Base-by-base conservation (phyloP, 2,329 filamentous ascomycete species). In the Talaromyces sp. region DNA sequence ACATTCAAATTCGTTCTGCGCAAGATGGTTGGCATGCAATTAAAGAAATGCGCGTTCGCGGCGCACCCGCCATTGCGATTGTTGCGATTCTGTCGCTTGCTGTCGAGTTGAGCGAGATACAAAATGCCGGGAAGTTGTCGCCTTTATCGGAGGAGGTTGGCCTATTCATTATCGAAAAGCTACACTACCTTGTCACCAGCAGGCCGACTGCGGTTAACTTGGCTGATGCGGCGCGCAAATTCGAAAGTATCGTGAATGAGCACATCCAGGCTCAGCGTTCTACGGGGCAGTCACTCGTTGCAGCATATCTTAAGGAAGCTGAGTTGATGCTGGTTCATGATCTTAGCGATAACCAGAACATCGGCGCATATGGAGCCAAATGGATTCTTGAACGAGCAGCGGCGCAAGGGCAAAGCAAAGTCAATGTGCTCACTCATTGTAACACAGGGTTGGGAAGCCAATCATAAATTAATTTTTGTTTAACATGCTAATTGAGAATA, bases 351-450 rank as follows among this genome's bases (percentile, higher is more conserved):
- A 99, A 99, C 77, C 84, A 91, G 68, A 85, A 86, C 31, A 98
- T 99, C 75, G 95, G 95, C 59, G 84, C 87, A 66, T 83, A 90
- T 75, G 95, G 95, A 45, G 91, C 93, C 0, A 84, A 88, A 69
- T 99, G 95, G 91, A 89, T 99, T 39, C 79, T 87, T 64, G 80
- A 84, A 47, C 87, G 91, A 70, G 73, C 74, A 73, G 78, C 68
- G 41, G 81, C 56, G 78, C 70, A 78, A 84, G 74, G 75, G 83
- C 68, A 76, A 84, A 82, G 79, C 71, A 82, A 83, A 69, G 80
- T 97, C 57, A 92, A 91, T n/a, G 89, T 99, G 50, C 81, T 99
- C 70, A 99, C 95, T 11, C 96, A 99, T 79, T 99, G 95, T 84
- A 99, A 99, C 78, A 99, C 95, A 25, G 95, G 95, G 88, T 90